A percentile compares a stretch with the other conserved stretches of the same genome.
phyloP scores from a whole-genome alignment of 805 yeast species.

The Naumovozyma dairenensis region DNA sequence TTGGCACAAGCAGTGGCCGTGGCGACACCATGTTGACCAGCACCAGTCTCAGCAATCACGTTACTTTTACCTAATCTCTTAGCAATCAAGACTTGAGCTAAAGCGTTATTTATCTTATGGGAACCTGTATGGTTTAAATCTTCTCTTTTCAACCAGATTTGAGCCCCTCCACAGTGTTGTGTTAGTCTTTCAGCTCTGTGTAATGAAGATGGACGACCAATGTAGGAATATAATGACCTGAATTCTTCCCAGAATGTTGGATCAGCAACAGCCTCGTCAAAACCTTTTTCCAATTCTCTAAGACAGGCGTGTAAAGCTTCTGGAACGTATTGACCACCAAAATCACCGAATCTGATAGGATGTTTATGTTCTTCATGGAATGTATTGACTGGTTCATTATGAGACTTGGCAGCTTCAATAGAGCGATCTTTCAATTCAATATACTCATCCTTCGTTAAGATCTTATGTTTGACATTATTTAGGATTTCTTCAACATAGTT shows the following conservation, averaged over 20 bases:
- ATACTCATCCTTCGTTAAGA: constrained; percentile 29
- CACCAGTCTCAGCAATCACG: constrained; percentile 85
- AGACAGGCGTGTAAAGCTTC: constrained; percentile 90
- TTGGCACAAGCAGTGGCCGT: constrained; percentile 89
- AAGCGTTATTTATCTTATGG: constrained; percentile 76
- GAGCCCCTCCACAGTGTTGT: constrained; percentile 87
- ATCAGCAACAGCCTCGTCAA: constrained; percentile 81
- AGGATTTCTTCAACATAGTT: constrained; percentile 61
- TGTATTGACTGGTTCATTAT: constrained; percentile 18
- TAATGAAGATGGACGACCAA: constrained; percentile 92
- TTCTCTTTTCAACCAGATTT: constrained; percentile 96
- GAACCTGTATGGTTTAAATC: constrained; percentile 88
- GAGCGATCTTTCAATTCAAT: constrained; percentile 27
- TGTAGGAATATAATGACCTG: constrained; percentile 72
- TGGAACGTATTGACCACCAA: constrained; percentile 98
- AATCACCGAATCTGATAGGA: constrained; percentile 79
- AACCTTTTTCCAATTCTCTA: constrained; percentile 78
- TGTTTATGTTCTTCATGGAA: constrained; percentile 56
- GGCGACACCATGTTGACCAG: constrained; percentile 91
- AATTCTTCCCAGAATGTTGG: constrained; percentile 91
- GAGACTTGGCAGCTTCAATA: constrained; percentile 13
- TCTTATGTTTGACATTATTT: constrained; percentile 40
- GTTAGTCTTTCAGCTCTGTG: constrained; percentile 87
- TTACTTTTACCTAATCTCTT: constrained; percentile 67
- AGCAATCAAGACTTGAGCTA: constrained; percentile 74